Conservation (phyloP, 495 filamentous ascomycete species). For the Melanomma pulvis-pyrius region DNA sequence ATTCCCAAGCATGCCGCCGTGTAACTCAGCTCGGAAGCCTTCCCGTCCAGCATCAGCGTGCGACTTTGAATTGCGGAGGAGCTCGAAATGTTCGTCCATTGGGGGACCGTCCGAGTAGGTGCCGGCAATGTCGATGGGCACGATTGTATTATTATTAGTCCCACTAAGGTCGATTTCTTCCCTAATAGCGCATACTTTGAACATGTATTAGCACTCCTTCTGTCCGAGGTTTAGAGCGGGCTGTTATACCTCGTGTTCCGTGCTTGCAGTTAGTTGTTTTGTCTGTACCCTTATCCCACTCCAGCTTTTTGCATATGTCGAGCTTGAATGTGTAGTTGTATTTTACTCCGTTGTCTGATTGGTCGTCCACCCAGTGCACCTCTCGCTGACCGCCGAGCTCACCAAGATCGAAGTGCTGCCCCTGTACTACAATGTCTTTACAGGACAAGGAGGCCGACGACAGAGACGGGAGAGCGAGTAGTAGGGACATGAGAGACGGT, state of each 20-base stretch:
- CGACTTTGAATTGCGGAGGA: constrained; percentile 61
- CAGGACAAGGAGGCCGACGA: constrained; percentile 60
- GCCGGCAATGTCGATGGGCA: constrained; percentile 74
- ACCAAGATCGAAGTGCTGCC: constrained; percentile 65
- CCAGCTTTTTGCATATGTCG: constrained; percentile 74
- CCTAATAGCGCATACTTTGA: constrained; percentile 77
- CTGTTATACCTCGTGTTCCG: constrained; percentile 60
- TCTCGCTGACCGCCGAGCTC: constrained; percentile 74
- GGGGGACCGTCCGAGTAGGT: constrained; percentile 56
- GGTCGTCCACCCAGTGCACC: constrained; percentile 60
- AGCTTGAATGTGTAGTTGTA: constrained; percentile 85
- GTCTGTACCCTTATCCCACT: constrained; percentile 51
- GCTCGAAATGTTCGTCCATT: constrained; percentile 64
- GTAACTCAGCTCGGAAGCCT: constrained; percentile 70
- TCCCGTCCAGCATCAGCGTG: constrained; percentile 62
- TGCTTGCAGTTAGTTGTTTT: constrained; percentile 58
- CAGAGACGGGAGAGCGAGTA: constrained; percentile 51
- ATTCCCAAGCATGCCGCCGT: constrained; percentile 65
- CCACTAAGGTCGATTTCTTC: constrained; percentile 49
- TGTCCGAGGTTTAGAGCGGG: not conserved
- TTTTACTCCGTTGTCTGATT: constrained; percentile 38
- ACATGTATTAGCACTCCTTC: constrained; percentile 16
- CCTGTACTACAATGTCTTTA: constrained; percentile 59
- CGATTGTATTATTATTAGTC: constrained; percentile 50
- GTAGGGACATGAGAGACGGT: constrained; percentile 10